These are phyloP conservation scores for Monosporozyma solicola DNA, from an alignment of 805 yeast genomes.

Conservation along the genomic window DNA sequence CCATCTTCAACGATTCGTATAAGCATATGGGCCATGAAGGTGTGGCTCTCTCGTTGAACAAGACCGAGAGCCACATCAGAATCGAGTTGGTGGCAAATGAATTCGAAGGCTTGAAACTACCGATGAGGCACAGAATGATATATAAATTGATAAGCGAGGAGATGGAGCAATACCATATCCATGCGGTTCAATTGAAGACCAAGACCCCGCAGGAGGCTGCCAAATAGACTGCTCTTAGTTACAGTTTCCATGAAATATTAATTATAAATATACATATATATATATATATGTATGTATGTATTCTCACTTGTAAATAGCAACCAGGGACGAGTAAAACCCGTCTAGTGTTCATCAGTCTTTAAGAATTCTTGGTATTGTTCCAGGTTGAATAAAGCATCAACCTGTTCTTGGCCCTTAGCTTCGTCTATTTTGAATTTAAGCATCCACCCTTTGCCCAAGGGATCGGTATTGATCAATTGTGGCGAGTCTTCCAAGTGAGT, in stretches of 20 bases:
- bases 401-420: constrained; percentile 33
- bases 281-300: not conserved
- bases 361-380: constrained; percentile 50
- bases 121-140: constrained; percentile 70
- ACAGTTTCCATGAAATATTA: too few relatives aligned
- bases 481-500: constrained; percentile 59
- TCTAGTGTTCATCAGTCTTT: constrained; percentile 38
- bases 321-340: too few relatives aligned
- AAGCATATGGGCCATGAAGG: constrained; percentile 86
- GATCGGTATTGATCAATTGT: constrained; percentile 73
- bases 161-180: constrained; percentile 59
- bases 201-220: constrained; percentile 53
- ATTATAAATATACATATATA: not conserved
- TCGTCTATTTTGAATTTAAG: constrained; percentile 60
- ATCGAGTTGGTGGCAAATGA: constrained; percentile 47
- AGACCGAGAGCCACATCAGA: constrained; percentile 74
- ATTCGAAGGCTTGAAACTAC: constrained; percentile 56
- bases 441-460: constrained; percentile 92
- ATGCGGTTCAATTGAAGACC: constrained; percentile 80
- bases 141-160: constrained; percentile 66
- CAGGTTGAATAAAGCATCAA: constrained; percentile 42
- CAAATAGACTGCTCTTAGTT: not conserved
- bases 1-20: constrained; percentile 70
- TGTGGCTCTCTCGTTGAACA: constrained; percentile 61
- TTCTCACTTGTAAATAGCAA: not conserved